These are phyloP conservation scores for Dicorynia guianensis DNA, from an alignment of 306 rosid species.

Conservation along the genomic window DNA sequence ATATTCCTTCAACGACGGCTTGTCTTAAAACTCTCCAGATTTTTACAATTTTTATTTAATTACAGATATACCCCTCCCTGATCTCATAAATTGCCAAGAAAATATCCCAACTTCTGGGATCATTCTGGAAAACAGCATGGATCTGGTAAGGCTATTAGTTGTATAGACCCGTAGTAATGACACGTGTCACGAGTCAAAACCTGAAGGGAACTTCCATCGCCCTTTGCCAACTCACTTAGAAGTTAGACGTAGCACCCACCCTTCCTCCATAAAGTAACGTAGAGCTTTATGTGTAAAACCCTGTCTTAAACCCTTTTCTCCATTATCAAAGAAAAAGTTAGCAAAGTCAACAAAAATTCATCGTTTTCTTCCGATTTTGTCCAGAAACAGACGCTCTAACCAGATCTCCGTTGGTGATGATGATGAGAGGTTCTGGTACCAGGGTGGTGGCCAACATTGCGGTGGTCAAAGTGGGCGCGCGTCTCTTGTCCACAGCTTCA, in stretches of 20 bases:
- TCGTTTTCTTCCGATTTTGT: slow-evolving; percentile 23
- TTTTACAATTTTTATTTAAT: too few species aligned
- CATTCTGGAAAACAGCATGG: not conserved
- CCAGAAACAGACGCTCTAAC: not conserved
- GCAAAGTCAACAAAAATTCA: not conserved
- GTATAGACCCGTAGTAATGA: too few species aligned
- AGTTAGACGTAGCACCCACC: too few species aligned
- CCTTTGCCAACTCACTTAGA: not conserved
- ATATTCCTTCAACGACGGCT: too few species aligned
- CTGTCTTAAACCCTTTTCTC: not conserved
- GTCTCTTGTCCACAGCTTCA: slow-evolving; percentile 33
- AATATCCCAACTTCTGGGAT: not conserved
- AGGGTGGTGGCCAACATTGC: slow-evolving; percentile 22
- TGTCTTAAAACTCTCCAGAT: too few species aligned
- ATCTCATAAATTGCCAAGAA: not conserved
- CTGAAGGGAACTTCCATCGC: too few species aligned
- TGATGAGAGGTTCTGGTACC: slow-evolving; percentile 38
- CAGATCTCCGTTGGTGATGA: not conserved
- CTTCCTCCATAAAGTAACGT: not conserved
- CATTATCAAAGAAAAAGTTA: not conserved
- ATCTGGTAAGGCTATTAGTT: too few species aligned
- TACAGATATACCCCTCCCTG: not conserved
- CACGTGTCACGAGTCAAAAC: not conserved
- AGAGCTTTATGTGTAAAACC: not conserved
- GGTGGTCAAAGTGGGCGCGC: not conserved